phyloP scores from a whole-genome alignment of 2,329 filamentous ascomycete genomes.

The Botrytis elliptica region DNA sequence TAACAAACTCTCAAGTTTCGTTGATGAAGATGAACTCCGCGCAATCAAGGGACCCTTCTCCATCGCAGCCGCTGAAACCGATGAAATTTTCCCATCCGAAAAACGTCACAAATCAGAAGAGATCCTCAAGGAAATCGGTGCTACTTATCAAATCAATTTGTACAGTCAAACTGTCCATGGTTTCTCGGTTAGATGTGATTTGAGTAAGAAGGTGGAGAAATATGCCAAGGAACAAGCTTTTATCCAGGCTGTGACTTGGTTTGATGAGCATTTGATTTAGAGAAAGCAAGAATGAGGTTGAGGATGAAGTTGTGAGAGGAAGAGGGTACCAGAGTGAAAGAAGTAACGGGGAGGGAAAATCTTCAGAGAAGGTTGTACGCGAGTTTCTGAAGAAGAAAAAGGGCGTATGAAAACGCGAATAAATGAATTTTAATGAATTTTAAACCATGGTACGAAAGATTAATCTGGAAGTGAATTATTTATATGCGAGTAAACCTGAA shows the following conservation, averaged over 20 bases:
- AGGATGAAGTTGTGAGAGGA: too few relatives aligned
- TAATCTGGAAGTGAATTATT: not conserved
- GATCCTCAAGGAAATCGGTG: conserved; percentile 56
- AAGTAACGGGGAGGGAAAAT: too few relatives aligned
- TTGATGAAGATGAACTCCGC: conserved; percentile 63
- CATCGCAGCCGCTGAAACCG: conserved; percentile 57
- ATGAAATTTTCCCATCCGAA: conserved; percentile 62
- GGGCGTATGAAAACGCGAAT: not conserved
- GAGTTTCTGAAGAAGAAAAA: not conserved
- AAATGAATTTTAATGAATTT: not conserved
- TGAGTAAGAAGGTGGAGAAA: conserved; percentile 54
- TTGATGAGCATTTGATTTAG: conserved; percentile 57
- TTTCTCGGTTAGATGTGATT: conserved; percentile 67
- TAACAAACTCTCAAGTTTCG: conserved; percentile 47
- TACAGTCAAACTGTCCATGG: conserved; percentile 72
- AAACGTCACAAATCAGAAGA: conserved; percentile 64
- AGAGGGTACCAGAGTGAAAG: not conserved
- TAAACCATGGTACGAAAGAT: not conserved
- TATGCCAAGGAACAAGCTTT: conserved; percentile 83
- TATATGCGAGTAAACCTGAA: not conserved
- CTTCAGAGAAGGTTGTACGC: not conserved
- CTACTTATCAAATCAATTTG: conserved; percentile 68
- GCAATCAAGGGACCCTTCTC: conserved; percentile 66
- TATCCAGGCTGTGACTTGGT: conserved; percentile 74
- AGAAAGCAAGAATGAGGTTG: not conserved